These are phyloP conservation scores for Ogataea methylovora DNA, from an alignment of 805 yeast species.

Conservation along the genomic window DNA sequence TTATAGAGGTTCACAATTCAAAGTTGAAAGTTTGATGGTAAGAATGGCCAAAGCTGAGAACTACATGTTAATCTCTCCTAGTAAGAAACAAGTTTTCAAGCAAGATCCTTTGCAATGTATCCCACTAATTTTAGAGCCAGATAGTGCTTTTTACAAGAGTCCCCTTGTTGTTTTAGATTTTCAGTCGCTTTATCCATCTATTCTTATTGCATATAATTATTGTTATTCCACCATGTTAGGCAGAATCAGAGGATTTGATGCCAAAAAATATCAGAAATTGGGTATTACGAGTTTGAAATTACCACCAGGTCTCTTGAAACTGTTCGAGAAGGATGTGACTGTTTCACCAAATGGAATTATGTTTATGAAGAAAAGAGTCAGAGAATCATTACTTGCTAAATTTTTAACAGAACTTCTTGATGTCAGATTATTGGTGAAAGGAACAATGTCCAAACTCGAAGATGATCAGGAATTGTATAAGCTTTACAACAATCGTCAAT, in stretches of 20 bases:
- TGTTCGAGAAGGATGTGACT: slow-evolving; percentile 45
- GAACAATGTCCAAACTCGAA: slow-evolving; percentile 52
- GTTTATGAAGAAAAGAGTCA: slow-evolving; percentile 56
- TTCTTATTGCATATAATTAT: slow-evolving; percentile 84
- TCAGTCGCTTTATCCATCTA: slow-evolving; percentile 89
- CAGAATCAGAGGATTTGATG: slow-evolving; percentile 44
- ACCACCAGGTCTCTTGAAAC: slow-evolving; percentile 48
- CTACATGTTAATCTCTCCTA: slow-evolving; percentile 67
- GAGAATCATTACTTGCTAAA: slow-evolving; percentile 70
- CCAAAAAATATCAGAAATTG: slow-evolving; percentile 33
- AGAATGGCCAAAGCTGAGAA: slow-evolving; percentile 75
- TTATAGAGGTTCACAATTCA: slow-evolving; percentile 88
- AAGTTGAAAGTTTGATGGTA: slow-evolving; percentile 78
- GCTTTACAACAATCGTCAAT: slow-evolving; percentile 66
- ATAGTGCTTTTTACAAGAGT: slow-evolving; percentile 73
- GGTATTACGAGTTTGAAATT: slow-evolving; percentile 48
- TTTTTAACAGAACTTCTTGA: slow-evolving; percentile 82
- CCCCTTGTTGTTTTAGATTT: slow-evolving; percentile 90
- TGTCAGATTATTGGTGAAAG: slow-evolving; percentile 70
- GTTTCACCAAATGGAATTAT: slow-evolving; percentile 85
- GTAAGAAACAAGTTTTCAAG: slow-evolving; percentile 68
- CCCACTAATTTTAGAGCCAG: slow-evolving; percentile 91
- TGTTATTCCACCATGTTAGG: slow-evolving; percentile 75
- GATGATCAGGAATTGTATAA: slow-evolving; percentile 42
- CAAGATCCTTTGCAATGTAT: slow-evolving; percentile 84